Conservation (phyloP, 495 filamentous ascomycete species). For the Aspergillus taichungensis region DNA sequence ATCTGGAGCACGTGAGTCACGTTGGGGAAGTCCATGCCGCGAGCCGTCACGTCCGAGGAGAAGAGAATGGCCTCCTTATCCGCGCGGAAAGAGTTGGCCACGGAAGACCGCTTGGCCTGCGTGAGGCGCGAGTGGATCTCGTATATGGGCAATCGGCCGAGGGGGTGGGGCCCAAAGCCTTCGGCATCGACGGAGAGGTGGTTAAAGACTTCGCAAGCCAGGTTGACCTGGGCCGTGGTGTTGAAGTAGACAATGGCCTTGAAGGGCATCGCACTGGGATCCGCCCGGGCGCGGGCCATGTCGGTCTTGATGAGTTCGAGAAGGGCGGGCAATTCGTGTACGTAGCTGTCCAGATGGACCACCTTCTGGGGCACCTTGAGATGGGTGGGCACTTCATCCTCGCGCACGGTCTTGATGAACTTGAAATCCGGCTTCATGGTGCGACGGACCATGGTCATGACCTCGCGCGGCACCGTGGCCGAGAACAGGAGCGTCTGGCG, state of each 20-base stretch:
- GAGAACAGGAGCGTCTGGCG: conserved; percentile 92
- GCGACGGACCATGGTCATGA: conserved; percentile 63
- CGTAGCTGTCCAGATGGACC: conserved; percentile 53
- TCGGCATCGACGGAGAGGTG: conserved; percentile 30
- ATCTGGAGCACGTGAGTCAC: conserved; percentile 67
- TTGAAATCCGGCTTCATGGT: conserved; percentile 68
- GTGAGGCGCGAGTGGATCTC: conserved; percentile 73
- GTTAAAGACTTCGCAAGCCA: conserved; percentile 53
- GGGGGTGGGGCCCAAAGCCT: conserved; percentile 28
- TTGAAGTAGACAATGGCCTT: conserved; percentile 91
- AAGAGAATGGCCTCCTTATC: conserved; percentile 64
- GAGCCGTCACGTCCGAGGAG: conserved; percentile 88
- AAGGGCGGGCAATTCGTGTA: conserved; percentile 69
- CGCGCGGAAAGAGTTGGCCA: conserved; percentile 62
- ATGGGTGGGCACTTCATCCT: conserved; percentile 77
- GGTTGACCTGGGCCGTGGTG: conserved; percentile 59
- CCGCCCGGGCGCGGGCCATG: conserved; percentile 21
- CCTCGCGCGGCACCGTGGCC: conserved; percentile 78
- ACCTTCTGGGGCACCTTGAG: conserved; percentile 71
- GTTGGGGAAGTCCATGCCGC: conserved; percentile 76
- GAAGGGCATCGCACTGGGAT: conserved; percentile 52
- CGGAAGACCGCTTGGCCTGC: conserved; percentile 57
- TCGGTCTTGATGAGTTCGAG: conserved; percentile 63
- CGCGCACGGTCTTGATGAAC: conserved; percentile 72
- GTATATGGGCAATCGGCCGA: conserved; percentile 40